Base-by-base conservation (phyloP, 176 grass and related monocot species). In the Oryza longistaminata region DNA sequence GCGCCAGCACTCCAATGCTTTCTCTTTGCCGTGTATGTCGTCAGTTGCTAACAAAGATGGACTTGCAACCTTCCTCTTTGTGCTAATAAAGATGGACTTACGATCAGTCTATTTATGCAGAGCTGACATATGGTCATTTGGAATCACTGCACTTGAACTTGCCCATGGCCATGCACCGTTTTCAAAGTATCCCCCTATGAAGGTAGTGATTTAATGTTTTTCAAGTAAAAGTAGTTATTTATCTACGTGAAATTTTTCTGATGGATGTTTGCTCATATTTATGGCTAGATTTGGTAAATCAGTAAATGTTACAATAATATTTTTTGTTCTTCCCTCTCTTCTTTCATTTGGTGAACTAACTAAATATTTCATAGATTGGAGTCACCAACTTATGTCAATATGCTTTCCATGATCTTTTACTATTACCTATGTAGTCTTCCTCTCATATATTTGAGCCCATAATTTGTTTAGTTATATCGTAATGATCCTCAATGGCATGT, bases 51-150 rank as follows among this genome's bases (percentile, higher is more conserved):
- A 40, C 16, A 11, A 58, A 74, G 82, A 75, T 75, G 31, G 34
- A 80, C 73, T 70, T 66, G 69, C 5, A 43, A 10, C 15, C 40
- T 61, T 43, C 52, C 7, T 88, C 52, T 55, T 21, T 55, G 12
- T 40, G 10, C 9, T 68, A 87, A 39, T 21, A 7, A 58, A 74
- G 82, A 79, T 80, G 40, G 42, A 83, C 72, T 75, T 66, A 74
- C 3, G 24, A 10, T 44, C 42, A 76, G 43, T 70, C 3, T 90
- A 16, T 84, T 83, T 91, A 7, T 43, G 66, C 93, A 99, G 96
- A 88, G 96, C 96, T 87, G 96, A 96, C 26, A 99, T 99, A 84
- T 99, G 96, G 96, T 99, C 96, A 40, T 99, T 99, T 92, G 96
- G 96, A 81, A 99, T 99, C 84, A 99, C 93, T 76, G 93, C 96